Percentiles rank a stretch among this genome's conserved stretches.
Conservation (phyloP, 1,284 basidiomycete species). For the Cryptococcus jaspeensis region DNA sequence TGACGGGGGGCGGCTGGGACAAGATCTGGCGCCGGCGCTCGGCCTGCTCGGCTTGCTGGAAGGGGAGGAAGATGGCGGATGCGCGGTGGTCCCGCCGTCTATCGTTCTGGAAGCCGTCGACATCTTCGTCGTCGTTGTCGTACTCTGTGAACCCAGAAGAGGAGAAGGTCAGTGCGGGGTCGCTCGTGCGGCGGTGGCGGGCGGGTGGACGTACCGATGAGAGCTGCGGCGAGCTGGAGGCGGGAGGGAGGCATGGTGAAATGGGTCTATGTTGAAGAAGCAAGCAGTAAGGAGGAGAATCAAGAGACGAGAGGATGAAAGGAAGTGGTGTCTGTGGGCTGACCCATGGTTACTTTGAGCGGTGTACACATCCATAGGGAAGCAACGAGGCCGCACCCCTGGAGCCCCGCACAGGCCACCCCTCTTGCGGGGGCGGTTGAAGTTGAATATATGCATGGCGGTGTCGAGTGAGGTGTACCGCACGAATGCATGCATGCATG, state of each 20-base stretch:
- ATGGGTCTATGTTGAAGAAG: background rate
- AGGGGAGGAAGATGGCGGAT: conserved; percentile 42
- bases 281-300: background rate
- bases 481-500: too few species aligned
- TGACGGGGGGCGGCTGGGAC: conserved; percentile 17
- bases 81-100: conserved; percentile 25
- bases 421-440: too few species aligned
- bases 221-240: conserved; percentile 45
- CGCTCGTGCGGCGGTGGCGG: background rate
- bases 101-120: conserved; percentile 8
- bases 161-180: background rate
- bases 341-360: too few species aligned
- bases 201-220: conserved; percentile 20
- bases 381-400: too few species aligned
- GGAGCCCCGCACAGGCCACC: too few species aligned
- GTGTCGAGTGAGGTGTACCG: too few species aligned
- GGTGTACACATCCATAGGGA: too few species aligned
- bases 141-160: conserved; percentile 33
- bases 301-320: background rate
- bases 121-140: conserved; percentile 40
- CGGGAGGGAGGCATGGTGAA: conserved; percentile 17
- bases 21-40: conserved; percentile 14
- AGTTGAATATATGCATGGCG: too few species aligned
- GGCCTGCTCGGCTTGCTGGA: conserved; percentile 14
- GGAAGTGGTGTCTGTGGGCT: background rate